These are phyloP conservation scores for Ambrosia artemisiifolia DNA, from an alignment of 129 eudicot genomes.

Conservation along the genomic window DNA sequence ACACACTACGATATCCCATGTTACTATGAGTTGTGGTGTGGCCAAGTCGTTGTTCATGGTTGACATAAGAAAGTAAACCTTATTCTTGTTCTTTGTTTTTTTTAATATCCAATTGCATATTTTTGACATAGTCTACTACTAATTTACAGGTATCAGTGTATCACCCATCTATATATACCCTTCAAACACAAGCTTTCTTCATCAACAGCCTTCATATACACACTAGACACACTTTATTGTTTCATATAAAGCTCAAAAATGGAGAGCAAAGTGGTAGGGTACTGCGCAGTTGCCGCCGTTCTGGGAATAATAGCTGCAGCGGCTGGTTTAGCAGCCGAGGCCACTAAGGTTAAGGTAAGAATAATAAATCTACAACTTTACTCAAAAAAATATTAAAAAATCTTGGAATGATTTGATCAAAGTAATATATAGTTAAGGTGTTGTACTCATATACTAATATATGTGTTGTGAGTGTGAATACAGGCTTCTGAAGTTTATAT, in stretches of 20 bases:
- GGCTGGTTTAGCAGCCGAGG: conserved; percentile 35
- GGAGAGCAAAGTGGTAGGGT: conserved; percentile 23
- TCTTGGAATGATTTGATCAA: too few species aligned
- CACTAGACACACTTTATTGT: background rate
- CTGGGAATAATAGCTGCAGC: conserved; percentile 34
- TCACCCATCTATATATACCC: background rate
- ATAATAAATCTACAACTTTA: background rate
- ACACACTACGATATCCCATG: background rate
- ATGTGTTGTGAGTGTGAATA: background rate
- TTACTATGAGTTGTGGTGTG: background rate
- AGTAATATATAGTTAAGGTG: background rate
- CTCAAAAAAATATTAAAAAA: background rate
- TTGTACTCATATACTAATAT: background rate
- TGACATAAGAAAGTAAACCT: conserved; percentile 3
- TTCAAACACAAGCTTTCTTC: conserved; percentile 15
- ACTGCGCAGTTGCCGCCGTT: conserved; percentile 13
- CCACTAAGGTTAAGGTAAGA: conserved; percentile 29
- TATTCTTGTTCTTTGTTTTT: background rate
- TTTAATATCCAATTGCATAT: conserved; percentile 6
- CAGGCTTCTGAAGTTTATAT: conserved; percentile 30
- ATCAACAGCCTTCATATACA: background rate
- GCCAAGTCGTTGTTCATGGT: background rate
- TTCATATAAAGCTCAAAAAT: background rate
- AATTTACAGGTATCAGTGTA: background rate
- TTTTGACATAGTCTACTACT: background rate